Evolutionary conservation across 192 early-diverging fungal species (phyloP), one percentile per base, ranked within the genome.

Genomic region (Pilaira anomala): DNA sequence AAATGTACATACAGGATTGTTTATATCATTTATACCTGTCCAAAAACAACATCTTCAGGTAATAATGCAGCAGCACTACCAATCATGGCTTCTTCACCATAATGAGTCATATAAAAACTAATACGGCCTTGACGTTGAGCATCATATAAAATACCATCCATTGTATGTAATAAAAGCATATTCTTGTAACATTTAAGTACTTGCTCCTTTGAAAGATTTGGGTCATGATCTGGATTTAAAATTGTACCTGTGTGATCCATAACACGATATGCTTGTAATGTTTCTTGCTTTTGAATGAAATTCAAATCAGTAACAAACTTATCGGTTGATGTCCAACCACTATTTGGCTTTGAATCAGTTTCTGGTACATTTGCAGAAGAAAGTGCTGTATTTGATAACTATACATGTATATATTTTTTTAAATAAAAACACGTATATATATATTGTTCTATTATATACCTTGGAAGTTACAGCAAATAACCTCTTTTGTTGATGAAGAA

Each of bases 41-140:
- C 97, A 77, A 90, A 95, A n/a, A 99, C 83, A 12, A 92, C 85
- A 68, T 99, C 97, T 41, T 91, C 87, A 24, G 80, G 68, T 6
- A 86, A 78, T 16, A 99, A 74, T 19, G 94, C 97, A 22, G 92
- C 94, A 5, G 94, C 95, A 60, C 82, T 88, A 51, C 93, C 95
- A 55, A 99, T 86, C 22, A 91, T 87, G 19, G 94, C 97, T 73
- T 99, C 97, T 79, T 99, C 97, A 45, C 97, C 97, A 80, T 94
- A 95, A 76, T 87, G 90, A 18, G 97, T 99, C 95, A 99, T 97
- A 78, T 99, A 99, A 59, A 99, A 99, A 56, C 90, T 92, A 58
- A 99, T 96, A 54, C 97, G 87, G 12, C 97, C 97, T 76, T 98
- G 97, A 9, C 97, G 84, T 76, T 98, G 97, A 19, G 97, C 94